Evolutionary conservation across 2,329 filamentous ascomycete genomes (phyloP).

Genomic region (Epichloe typhina): DNA sequence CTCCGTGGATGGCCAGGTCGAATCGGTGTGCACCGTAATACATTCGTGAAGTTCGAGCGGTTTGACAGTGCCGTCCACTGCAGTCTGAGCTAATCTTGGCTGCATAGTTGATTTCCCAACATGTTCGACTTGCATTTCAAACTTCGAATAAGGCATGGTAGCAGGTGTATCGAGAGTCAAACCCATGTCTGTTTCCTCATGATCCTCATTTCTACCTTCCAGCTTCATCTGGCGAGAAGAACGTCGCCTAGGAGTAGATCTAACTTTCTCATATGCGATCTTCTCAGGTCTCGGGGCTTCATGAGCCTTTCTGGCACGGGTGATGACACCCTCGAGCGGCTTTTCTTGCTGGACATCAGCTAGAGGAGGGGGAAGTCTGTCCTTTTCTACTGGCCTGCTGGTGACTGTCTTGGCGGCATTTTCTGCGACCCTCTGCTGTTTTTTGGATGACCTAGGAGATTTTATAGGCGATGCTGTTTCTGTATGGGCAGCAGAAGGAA

Average conservation of each 20-base stretch:
- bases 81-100: neutral
- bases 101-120: neutral
- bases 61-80: neutral
- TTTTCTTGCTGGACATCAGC: neutral
- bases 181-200: neutral
- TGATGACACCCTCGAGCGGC: neutral
- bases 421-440: conserved; percentile 4
- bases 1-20: conserved; percentile 7
- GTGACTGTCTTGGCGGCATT: neutral
- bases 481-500: conserved; percentile 6
- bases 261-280: neutral
- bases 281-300: neutral
- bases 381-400: neutral
- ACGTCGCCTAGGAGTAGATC: neutral
- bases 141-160: neutral
- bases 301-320: conserved; percentile 2
- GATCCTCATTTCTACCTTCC: neutral
- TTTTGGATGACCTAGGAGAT: conserved; percentile 7
- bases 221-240: conserved; percentile 1
- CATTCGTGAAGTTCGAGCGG: conserved; percentile 4
- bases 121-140: neutral
- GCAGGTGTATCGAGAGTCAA: conserved; percentile 4
- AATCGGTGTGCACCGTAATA: conserved; percentile 13
- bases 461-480: conserved; percentile 7
- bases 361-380: neutral